A percentile compares a stretch with the other conserved stretches of the same genome.
Conservation (phyloP, 371 early-diverging fungal species). For the Sanchytrium tribonematis region DNA sequence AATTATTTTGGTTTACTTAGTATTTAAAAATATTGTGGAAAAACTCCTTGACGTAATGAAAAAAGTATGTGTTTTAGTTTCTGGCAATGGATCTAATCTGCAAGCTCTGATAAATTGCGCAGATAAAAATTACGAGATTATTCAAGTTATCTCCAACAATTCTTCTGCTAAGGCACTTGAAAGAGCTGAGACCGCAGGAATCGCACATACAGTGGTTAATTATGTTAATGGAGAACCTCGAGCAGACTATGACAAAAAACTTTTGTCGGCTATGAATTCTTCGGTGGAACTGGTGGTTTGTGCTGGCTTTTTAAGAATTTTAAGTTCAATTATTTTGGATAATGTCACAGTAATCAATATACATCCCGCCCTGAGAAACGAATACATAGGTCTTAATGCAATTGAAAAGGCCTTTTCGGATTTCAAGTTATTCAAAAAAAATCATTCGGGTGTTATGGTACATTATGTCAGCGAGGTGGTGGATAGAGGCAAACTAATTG, state of each 20-base stretch:
- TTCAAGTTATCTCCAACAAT: constrained; percentile 51
- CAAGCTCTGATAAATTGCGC: constrained; percentile 78
- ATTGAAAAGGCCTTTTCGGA: constrained; percentile 72
- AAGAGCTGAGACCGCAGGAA: constrained; percentile 42
- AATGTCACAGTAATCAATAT: constrained; percentile 46
- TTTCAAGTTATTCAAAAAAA: constrained; percentile 36
- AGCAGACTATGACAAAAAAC: constrained; percentile 45
- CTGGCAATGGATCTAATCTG: constrained; percentile 77
- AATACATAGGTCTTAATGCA: constrained; percentile 77
- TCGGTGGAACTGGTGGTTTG: constrained; percentile 57
- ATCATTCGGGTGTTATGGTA: constrained; percentile 76
- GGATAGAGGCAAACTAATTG: constrained; percentile 64
- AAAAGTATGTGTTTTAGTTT: constrained; percentile 80
- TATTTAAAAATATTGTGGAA: too few relatives aligned
- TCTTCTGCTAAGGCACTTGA: constrained; percentile 46
- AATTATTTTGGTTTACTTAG: too few relatives aligned
- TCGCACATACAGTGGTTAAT: constrained; percentile 46
- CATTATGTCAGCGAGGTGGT: constrained; percentile 80
- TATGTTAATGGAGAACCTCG: constrained; percentile 46
- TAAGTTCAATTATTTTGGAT: constrained; percentile 48
- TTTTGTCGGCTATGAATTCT: constrained; percentile 16
- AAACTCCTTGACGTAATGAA: too few relatives aligned
- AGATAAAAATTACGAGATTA: constrained; percentile 15
- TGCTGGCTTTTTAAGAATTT: constrained; percentile 90
- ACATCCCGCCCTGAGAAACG: constrained; percentile 81